Evolutionary conservation across 2,329 filamentous ascomycete genomes (phyloP).

Genomic region (Pseudogymnoascus sp.): DNA sequence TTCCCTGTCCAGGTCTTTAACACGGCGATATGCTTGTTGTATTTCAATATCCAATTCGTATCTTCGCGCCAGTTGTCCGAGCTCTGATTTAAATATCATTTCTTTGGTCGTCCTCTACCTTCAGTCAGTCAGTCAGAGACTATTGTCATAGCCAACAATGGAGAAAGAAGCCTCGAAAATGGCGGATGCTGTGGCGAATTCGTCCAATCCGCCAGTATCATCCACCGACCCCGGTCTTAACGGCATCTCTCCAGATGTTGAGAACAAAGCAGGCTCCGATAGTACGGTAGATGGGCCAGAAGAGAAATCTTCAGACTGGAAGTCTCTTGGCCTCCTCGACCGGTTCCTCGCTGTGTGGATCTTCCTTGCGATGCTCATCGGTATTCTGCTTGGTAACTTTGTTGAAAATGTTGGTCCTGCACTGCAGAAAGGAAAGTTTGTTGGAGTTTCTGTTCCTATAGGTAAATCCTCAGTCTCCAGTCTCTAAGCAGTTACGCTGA

Average conservation of each 20-base stretch:
- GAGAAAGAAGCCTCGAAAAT: not conserved
- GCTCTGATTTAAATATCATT: not conserved
- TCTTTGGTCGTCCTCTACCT: not conserved
- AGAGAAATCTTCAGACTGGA: conserved; percentile 5
- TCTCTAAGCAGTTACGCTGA: not conserved
- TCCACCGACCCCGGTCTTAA: not conserved
- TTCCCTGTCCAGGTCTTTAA: too few species aligned
- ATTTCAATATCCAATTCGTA: not conserved
- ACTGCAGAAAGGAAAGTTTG: conserved; percentile 52
- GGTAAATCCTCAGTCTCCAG: conserved; percentile 30
- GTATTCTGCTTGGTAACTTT: conserved; percentile 56
- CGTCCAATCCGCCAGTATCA: not conserved
- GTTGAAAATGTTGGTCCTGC: conserved; percentile 45
- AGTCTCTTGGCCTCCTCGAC: conserved; percentile 38
- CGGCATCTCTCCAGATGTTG: not conserved
- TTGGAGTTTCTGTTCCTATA: conserved; percentile 54
- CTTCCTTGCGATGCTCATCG: conserved; percentile 54
- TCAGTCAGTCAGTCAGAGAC: not conserved
- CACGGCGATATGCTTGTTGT: too few species aligned
- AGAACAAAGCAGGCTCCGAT: not conserved
- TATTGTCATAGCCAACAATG: not conserved
- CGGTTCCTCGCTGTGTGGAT: conserved; percentile 50
- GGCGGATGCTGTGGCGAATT: not conserved
- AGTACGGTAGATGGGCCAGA: not conserved
- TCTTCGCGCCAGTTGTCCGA: not conserved